These are phyloP conservation scores for Byssothecium circinans DNA, from an alignment of 2,329 filamentous ascomycete species.

Conservation along the genomic window DNA sequence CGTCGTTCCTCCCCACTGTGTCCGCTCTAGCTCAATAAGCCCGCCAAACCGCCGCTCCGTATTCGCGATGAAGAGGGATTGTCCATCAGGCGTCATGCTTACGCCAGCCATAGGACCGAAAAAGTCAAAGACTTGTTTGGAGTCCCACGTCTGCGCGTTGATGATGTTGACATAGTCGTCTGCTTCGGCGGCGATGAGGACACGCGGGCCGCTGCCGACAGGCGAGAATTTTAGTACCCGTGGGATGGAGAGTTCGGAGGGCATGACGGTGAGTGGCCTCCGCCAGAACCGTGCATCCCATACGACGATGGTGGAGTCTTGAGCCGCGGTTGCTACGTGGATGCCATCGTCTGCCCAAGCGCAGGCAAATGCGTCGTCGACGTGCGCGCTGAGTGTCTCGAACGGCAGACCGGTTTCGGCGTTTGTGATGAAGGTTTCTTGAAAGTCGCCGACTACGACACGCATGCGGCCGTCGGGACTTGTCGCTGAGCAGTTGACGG, in stretches of 20 bases:
- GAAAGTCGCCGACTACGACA: conserved; percentile 70
- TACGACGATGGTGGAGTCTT: conserved; percentile 72
- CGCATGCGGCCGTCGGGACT: conserved; percentile 73
- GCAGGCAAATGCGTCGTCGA: conserved; percentile 73
- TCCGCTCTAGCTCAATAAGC: conserved; percentile 62
- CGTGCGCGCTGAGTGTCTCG: conserved; percentile 64
- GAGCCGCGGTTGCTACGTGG: conserved; percentile 74
- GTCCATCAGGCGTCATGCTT: conserved; percentile 66
- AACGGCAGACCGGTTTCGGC: conserved; percentile 64
- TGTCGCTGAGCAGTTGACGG: conserved; percentile 73
- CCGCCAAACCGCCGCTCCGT: conserved; percentile 68
- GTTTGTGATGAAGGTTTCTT: conserved; percentile 67
- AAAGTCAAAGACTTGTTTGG: conserved; percentile 71
- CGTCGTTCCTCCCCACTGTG: conserved; percentile 5
- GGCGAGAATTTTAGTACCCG: conserved; percentile 73
- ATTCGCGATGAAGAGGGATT: conserved; percentile 69
- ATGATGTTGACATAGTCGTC: conserved; percentile 73
- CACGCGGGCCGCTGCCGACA: conserved; percentile 64
- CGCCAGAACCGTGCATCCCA: conserved; percentile 76
- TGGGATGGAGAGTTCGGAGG: conserved; percentile 68
- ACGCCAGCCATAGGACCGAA: conserved; percentile 76
- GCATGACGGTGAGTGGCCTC: conserved; percentile 57
- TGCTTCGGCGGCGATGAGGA: conserved; percentile 74
- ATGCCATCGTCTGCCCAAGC: conserved; percentile 79
- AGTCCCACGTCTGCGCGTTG: conserved; percentile 64